These are phyloP conservation scores for Fusarium robinianum DNA, from an alignment of 2,329 filamentous ascomycete genomes.

Conservation along the genomic window DNA sequence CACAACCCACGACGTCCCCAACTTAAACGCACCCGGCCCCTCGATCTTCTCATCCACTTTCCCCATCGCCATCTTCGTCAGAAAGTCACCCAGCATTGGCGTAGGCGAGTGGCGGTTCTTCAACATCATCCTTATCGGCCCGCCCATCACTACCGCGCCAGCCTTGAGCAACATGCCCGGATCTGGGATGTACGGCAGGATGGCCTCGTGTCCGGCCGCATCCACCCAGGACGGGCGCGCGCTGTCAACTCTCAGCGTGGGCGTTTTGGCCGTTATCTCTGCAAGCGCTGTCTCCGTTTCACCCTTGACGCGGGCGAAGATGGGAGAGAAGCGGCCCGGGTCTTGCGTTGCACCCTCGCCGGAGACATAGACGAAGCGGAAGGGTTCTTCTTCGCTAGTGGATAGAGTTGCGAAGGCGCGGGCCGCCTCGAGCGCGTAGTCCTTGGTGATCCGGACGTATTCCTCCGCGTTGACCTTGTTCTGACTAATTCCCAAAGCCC, in stretches of 20 bases:
- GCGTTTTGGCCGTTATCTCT: conserved; percentile 50
- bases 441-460: conserved; percentile 70
- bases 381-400: conserved; percentile 49
- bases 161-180: conserved; percentile 26
- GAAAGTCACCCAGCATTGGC: conserved; percentile 47
- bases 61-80: conserved; percentile 53
- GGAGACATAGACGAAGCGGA: conserved; percentile 74
- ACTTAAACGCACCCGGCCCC: conserved; percentile 38
- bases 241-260: conserved; percentile 57
- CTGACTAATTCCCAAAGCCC: conserved; percentile 72
- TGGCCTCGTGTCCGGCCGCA: conserved; percentile 44
- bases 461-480: conserved; percentile 64
- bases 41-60: conserved; percentile 33
- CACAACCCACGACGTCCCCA: conserved; percentile 45
- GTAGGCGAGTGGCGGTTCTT: conserved; percentile 48
- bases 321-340: conserved; percentile 58
- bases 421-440: conserved; percentile 67
- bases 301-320: conserved; percentile 70
- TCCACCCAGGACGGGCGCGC: conserved; percentile 67
- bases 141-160: conserved; percentile 26
- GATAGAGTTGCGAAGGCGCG: conserved; percentile 59
- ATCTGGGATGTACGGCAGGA: conserved; percentile 49
- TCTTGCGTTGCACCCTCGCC: conserved; percentile 63
- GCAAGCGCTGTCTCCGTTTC: conserved; percentile 65
- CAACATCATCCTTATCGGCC: conserved; percentile 29